phyloP scores from a whole-genome alignment of 495 filamentous ascomycete genomes.

The Hypoxylon crocopeplum region DNA sequence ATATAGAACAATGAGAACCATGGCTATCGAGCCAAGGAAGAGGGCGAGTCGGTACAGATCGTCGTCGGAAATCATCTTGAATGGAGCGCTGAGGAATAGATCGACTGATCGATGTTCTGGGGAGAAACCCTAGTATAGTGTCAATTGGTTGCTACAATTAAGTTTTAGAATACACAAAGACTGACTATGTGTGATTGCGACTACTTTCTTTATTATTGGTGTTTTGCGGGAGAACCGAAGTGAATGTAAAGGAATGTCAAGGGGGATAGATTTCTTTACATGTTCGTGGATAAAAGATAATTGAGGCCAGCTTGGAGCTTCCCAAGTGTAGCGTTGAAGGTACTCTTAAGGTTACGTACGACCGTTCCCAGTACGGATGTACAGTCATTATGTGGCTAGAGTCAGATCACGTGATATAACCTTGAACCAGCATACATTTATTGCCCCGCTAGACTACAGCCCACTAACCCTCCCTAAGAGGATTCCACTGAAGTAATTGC shows the following conservation, averaged over 20 bases:
- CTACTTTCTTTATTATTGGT: neutral
- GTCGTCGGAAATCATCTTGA: conserved; percentile 82
- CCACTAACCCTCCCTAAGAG: no score
- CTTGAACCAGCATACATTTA: conserved; percentile 1
- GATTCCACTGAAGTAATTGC: no score
- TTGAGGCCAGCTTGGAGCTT: conserved; percentile 44
- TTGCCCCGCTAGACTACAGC: conserved; percentile 30
- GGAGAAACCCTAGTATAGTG: conserved; percentile 16
- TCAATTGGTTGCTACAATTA: conserved; percentile 13
- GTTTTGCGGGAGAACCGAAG: neutral
- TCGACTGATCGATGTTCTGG: neutral
- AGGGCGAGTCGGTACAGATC: conserved; percentile 87
- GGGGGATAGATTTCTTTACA: no score
- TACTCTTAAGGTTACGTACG: no score
- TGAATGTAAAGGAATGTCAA: conserved; percentile 6
- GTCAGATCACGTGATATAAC: conserved; percentile 18
- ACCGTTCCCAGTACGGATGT: no score
- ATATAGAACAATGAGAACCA: conserved; percentile 94
- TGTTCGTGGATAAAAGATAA: conserved; percentile 19
- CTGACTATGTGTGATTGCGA: conserved; percentile 13
- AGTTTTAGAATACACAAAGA: neutral
- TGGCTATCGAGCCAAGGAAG: conserved; percentile 88
- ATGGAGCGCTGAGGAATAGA: neutral
- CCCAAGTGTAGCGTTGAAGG: no score
- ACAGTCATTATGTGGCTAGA: neutral